Conservation (phyloP, 2,329 filamentous ascomycete species). For the Macrophomina pseudophaseolina region DNA sequence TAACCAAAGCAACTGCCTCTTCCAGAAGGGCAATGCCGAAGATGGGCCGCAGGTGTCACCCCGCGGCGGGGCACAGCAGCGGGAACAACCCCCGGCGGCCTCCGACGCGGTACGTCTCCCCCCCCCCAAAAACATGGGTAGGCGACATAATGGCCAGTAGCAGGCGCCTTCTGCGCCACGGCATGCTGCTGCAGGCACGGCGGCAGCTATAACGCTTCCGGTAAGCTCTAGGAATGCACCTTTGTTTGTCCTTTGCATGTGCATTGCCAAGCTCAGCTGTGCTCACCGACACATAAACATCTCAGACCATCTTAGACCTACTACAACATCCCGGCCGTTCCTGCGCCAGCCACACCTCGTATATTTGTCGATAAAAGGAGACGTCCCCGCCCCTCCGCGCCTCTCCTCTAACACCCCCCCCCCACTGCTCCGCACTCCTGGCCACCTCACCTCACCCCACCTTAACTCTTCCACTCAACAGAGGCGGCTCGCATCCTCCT, state of each 20-base stretch:
- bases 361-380: not conserved
- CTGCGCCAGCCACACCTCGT: not conserved
- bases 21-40: not conserved
- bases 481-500: too few species aligned
- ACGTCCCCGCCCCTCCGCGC: not conserved
- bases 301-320: constrained; percentile 22
- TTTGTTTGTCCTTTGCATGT: not conserved
- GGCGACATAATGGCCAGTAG: constrained; percentile 2
- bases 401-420: not conserved
- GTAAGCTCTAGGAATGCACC: not conserved
- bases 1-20: not conserved
- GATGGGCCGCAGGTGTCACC: constrained; percentile 3
- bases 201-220: not conserved
- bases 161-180: constrained; percentile 4
- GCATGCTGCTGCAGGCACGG: constrained; percentile 8
- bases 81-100: not conserved
- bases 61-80: constrained; percentile 10
- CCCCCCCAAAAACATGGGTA: not conserved
- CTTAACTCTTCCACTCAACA: not conserved
- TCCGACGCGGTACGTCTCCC: constrained; percentile 7
- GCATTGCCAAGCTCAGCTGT: not conserved
- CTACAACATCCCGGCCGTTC: not conserved
- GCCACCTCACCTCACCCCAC: not conserved
- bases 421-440: not conserved
- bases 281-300: constrained; percentile 15